Conservation (phyloP, 345 rosid species). For the Brassica carinata region DNA sequence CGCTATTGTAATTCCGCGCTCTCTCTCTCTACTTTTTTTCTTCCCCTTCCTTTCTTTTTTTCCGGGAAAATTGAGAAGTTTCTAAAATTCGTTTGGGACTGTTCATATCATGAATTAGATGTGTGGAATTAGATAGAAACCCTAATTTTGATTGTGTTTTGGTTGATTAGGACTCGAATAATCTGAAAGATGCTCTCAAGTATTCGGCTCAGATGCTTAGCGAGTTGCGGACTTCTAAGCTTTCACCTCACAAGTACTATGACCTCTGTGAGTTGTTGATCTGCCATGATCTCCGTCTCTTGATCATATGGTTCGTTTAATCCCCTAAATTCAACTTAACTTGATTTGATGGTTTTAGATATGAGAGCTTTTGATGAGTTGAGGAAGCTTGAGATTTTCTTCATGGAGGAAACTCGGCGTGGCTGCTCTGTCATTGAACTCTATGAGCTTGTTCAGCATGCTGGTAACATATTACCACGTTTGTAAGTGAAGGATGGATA, state of each 20-base stretch:
- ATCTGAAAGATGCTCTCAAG: slow-evolving; percentile 93
- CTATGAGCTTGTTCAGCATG: slow-evolving; percentile 96
- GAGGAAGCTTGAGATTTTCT: slow-evolving; percentile 91
- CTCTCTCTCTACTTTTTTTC: neutral
- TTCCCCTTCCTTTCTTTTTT: slow-evolving; percentile 3
- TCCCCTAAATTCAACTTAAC: neutral
- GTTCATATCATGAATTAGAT: neutral
- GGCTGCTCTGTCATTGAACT: slow-evolving; percentile 95
- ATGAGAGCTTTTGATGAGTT: slow-evolving; percentile 98
- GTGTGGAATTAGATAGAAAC: slow-evolving; percentile 14
- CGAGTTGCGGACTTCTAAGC: slow-evolving; percentile 96
- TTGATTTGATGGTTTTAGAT: slow-evolving; percentile 48
- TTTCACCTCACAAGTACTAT: slow-evolving; percentile 95
- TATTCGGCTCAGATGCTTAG: slow-evolving; percentile 99
- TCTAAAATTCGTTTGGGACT: slow-evolving; percentile 4
- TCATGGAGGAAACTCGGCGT: slow-evolving; percentile 90
- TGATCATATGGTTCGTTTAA: slow-evolving; percentile 5
- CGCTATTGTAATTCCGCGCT: slow-evolving; percentile 66
- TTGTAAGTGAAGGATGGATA: slow-evolving; percentile 52
- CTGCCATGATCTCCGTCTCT: slow-evolving; percentile 2
- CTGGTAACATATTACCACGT: slow-evolving; percentile 97
- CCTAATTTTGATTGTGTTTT: slow-evolving; percentile 36
- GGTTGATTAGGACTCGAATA: slow-evolving; percentile 75
- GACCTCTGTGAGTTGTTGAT: slow-evolving; percentile 72
- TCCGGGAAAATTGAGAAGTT: neutral